phyloP scores from a whole-genome alignment of 441 rosid species.

The Lepidium campestre region DNA sequence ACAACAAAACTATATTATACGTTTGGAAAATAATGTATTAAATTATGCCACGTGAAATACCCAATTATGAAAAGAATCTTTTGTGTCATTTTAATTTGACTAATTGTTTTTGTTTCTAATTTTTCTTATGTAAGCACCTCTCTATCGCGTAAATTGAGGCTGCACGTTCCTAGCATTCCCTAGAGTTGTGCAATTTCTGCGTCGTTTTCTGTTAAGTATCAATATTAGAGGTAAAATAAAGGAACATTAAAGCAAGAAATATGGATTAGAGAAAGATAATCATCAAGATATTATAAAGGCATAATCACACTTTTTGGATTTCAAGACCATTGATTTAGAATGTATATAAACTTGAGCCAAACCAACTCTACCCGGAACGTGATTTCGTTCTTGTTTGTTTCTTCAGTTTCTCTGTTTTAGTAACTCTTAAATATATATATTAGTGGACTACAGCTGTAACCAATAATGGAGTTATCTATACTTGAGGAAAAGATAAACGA shows the following conservation, averaged over 20 bases:
- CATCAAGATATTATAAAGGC: background rate
- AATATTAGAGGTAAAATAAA: background rate
- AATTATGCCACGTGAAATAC: slow-evolving; percentile 4
- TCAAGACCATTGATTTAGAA: background rate
- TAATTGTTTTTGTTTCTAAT: background rate
- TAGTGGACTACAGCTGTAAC: background rate
- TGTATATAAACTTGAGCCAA: background rate
- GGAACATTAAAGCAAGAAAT: background rate
- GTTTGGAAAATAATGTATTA: background rate
- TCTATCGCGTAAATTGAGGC: background rate
- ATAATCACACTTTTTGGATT: background rate
- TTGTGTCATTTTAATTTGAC: background rate
- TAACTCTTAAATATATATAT: background rate
- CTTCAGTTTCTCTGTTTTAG: background rate
- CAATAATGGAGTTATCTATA: background rate
- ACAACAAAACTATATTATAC: background rate
- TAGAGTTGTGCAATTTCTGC: background rate
- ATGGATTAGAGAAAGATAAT: background rate
- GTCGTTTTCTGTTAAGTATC: background rate
- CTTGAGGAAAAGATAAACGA: too few relatives aligned
- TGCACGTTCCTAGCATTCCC: background rate
- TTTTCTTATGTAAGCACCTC: background rate
- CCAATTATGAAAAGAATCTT: background rate
- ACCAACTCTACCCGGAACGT: background rate
- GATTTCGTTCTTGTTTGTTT: background rate